These are phyloP conservation scores for Elaeagnus macrophylla DNA, from an alignment of 306 rosid species.

Conservation along the genomic window DNA sequence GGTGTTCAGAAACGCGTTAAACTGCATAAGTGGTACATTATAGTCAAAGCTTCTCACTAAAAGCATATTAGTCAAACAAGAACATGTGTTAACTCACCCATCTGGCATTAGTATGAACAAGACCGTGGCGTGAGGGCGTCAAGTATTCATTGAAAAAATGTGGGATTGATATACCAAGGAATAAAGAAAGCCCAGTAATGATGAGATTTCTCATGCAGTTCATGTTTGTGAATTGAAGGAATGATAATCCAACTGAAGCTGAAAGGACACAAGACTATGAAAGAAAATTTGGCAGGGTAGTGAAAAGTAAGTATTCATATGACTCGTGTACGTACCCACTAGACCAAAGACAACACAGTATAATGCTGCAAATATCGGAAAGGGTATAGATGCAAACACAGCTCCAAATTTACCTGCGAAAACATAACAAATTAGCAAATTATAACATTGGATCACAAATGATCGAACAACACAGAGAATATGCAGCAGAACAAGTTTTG, in stretches of 20 bases:
- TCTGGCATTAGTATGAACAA: constrained; percentile 72
- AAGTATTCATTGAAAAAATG: constrained; percentile 68
- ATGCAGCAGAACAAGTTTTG: too few species aligned
- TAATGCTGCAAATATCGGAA: constrained; percentile 75
- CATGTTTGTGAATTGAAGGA: constrained; percentile 94
- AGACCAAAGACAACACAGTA: constrained; percentile 88
- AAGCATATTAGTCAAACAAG: too few species aligned
- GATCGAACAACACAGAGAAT: not conserved
- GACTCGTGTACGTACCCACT: constrained; percentile 45
- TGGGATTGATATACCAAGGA: constrained; percentile 87
- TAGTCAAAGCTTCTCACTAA: too few species aligned
- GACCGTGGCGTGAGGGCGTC: constrained; percentile 51
- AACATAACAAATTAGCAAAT: constrained; percentile 4
- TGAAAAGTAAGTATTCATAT: not conserved
- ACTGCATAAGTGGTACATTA: constrained; percentile 37
- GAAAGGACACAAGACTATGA: constrained; percentile 22
- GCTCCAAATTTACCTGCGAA: constrained; percentile 89
- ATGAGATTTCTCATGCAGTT: constrained; percentile 92
- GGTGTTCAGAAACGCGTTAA: constrained; percentile 82
- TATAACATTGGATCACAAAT: not conserved
- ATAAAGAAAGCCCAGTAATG: constrained; percentile 75
- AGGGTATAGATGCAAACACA: constrained; percentile 93
- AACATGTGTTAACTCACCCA: constrained; percentile 47
- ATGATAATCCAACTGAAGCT: constrained; percentile 90
- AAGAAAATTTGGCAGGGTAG: not conserved